Conservation (phyloP, 2,329 filamentous ascomycete species). For the Hypomyces perniciosus region DNA sequence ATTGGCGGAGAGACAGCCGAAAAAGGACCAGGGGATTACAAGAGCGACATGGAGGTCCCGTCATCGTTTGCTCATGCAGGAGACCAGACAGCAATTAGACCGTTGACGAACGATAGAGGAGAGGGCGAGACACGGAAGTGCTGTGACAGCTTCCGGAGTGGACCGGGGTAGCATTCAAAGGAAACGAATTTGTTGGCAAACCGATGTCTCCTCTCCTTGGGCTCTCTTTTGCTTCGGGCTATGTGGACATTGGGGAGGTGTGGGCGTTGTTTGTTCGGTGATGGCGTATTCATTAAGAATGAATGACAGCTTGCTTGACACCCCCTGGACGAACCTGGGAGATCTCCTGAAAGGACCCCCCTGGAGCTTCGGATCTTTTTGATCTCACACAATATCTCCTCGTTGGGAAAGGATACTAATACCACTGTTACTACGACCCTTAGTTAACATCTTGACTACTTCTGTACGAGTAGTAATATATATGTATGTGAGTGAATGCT, state of each 20-base stretch:
- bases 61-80: slow-evolving; percentile 7
- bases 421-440: no score
- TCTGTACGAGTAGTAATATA: no score
- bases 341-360: slow-evolving; percentile 11
- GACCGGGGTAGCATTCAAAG: slow-evolving; percentile 2
- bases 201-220: no score
- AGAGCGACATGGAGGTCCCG: slow-evolving; percentile 4
- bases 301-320: neutral
- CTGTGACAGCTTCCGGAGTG: slow-evolving; percentile 6
- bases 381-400: slow-evolving; percentile 1
- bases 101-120: slow-evolving; percentile 8
- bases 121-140: slow-evolving; percentile 4
- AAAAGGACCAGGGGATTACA: neutral
- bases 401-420: no score
- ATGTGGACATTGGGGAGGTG: no score
- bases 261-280: no score
- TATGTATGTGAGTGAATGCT: no score
- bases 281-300: neutral
- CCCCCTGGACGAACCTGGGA: slow-evolving; percentile 7
- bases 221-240: no score
- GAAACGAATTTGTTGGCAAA: neutral
- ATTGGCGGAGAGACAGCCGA: slow-evolving; percentile 9
- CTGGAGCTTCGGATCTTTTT: slow-evolving; percentile 13
- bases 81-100: slow-evolving; percentile 9
- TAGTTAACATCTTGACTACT: no score